Base-by-base conservation (phyloP, 192 early-diverging fungal genomes). In the Oehlia diaphana region DNA sequence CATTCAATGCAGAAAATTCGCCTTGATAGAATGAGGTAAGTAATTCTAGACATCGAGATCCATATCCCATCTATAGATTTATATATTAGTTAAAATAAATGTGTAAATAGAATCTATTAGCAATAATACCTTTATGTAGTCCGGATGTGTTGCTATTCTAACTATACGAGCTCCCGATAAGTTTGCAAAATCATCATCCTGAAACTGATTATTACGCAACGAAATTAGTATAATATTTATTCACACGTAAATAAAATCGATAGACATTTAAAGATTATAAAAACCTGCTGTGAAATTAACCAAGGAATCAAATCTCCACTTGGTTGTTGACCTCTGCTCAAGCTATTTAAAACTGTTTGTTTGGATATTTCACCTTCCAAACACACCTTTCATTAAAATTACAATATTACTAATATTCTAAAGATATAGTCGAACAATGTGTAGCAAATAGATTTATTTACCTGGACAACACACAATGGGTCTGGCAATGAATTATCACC, bases 301-400 rank as follows among this genome's bases (percentile, higher is more conserved):
- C 98, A 99, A 0, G 98, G 98, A 81, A 99, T 98, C 86, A 99
- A 85, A 78, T 99, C 98, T 31, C 98, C 98, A 71, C 92, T 87
- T 50, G 92, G 89, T 68, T 97, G 94, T 73, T 93, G 90, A 80
- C 98, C 98, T 28, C 94, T 89, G 19, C 92, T 89, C 63, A 99
- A 91, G 26, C 93, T 90, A 78, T 92, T 91, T 68, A 96, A 86
- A 0, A 98, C 93, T 8, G 93, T 87, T 72, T 95, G 92, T 70
- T 92, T 90, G 44, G 98, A 96, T 77, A 99, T 99, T 69, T 92
- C 90, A 79, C 98, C 98, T 88, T 99, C 98, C 82, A 98, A 80
- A 81, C 94, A 94, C 23, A 99, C 92, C 83, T 96, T 92, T 50
- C 85, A 53, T 28, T 16, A n/a, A 76, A 76, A 21, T 44, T 13